Base-by-base conservation (phyloP, 2,329 filamentous ascomycete genomes). In the Monosporascus sp. region DNA sequence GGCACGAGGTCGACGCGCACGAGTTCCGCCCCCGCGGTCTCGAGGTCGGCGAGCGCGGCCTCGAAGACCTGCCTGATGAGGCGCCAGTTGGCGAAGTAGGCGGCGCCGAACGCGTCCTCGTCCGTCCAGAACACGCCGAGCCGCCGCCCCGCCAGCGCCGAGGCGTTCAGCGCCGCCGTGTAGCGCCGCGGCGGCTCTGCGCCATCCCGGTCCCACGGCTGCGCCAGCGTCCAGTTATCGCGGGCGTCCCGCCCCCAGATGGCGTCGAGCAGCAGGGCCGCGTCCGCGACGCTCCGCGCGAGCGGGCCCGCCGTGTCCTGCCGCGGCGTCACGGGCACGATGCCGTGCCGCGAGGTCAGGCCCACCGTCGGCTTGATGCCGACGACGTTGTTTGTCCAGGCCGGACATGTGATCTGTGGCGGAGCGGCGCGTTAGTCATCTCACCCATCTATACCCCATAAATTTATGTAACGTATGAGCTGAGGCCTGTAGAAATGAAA, bases 311-410 rank as follows among this genome's bases (percentile, higher is more conserved):
- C 80, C 0, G 81, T 84, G 62, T 91, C 88, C 61, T 88, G 84
- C 61, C 88, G 82, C 52, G 80, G 72, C 11, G 78, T 81, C 63
- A 86, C 79, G 0, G 83, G 83, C 26, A 86, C 80, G 7, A 85
- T 80, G 31, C 78, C 82, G 20, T 71, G 76, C 17, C 86, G 74
- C 8, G 86, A 89, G 0, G 86, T 90, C 49, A 90, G 68, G 0
- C 88, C 88, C 6, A 91, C 85, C 1, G 87, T 91, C 1, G 88
- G 87, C 70, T 91, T 91, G 66, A 91, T 80, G 3, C 88, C 88
- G 2, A 91, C 86, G 2, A 91, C 65, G 53, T 85, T 86, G 70
- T 82, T 87, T 5, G 56, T 49, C 44, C 68, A 61, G 0, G 73
- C 64, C 0, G 87, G 86, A 9, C 74, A 75, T 4, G 87, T 64